Percentiles rank a stretch among this genome's conserved stretches.
These are phyloP conservation scores for Tetrapisispora pingtungensis DNA, from an alignment of 805 yeast genomes.

Conservation along the genomic window DNA sequence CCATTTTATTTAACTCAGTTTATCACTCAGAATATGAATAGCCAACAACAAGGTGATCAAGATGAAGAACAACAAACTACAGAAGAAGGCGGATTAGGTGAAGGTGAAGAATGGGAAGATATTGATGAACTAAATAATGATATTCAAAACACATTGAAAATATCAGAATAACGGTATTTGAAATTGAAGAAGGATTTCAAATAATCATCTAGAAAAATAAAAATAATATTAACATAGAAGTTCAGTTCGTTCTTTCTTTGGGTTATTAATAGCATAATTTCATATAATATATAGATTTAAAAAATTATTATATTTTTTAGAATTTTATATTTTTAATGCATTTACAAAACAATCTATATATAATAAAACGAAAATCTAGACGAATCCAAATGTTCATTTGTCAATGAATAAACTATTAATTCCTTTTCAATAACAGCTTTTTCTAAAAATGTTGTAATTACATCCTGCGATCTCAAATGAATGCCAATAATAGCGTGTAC, in stretches of 20 bases:
- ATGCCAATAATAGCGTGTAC: constrained; percentile 21
- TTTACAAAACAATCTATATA: not conserved
- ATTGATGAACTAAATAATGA: constrained; percentile 33
- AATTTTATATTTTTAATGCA: no score
- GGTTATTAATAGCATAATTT: constrained; percentile 26
- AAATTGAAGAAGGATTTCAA: not conserved
- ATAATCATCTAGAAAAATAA: constrained; percentile 43
- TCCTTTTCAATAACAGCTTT: constrained; percentile 16
- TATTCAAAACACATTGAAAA: constrained; percentile 14
- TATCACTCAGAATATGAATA: constrained; percentile 22
- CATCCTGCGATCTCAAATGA: constrained; percentile 27
- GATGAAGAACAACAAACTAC: constrained; percentile 21
- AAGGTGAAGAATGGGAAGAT: constrained; percentile 30
- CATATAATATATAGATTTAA: not conserved
- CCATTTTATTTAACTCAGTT: constrained; percentile 38
- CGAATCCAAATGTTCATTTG: constrained; percentile 9
- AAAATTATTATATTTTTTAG: no score
- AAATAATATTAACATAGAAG: constrained; percentile 31
- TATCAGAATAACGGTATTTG: constrained; percentile 28
- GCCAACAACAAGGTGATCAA: constrained; percentile 16
- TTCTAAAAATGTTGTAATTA: constrained; percentile 20
- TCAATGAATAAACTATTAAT: constrained; percentile 14
- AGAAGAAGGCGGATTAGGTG: constrained; percentile 19
- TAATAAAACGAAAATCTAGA: constrained; percentile 21
- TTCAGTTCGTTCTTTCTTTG: constrained; percentile 27